These are phyloP conservation scores for Syncephalis fuscata DNA, from an alignment of 371 early-diverging fungal species.

Conservation along the genomic window DNA sequence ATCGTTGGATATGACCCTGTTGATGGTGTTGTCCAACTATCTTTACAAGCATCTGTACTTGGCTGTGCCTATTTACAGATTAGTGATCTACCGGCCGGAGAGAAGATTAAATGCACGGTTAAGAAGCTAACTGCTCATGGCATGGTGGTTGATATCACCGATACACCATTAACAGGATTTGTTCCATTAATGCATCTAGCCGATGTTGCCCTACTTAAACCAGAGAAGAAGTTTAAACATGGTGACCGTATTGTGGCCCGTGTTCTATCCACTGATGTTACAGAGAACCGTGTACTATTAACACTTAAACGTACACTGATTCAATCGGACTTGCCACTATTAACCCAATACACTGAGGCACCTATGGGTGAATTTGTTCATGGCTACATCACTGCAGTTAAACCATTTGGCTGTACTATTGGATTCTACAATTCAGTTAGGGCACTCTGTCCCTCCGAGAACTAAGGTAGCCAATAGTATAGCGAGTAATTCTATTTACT, in stretches of 20 bases:
- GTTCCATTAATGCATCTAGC: slow-evolving; percentile 56
- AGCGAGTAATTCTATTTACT: no score
- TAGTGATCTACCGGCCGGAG: slow-evolving; percentile 52
- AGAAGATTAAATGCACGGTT: slow-evolving; percentile 34
- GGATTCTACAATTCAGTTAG: slow-evolving; percentile 54
- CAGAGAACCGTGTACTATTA: slow-evolving; percentile 32
- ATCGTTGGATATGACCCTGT: slow-evolving; percentile 62
- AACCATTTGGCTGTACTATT: slow-evolving; percentile 51
- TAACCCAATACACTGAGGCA: slow-evolving; percentile 34
- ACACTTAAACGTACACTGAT: slow-evolving; percentile 72
- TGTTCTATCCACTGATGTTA: slow-evolving; percentile 40
- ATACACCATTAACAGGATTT: slow-evolving; percentile 40
- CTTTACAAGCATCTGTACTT: slow-evolving; percentile 51
- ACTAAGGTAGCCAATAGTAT: slow-evolving; percentile 9
- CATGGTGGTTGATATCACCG: slow-evolving; percentile 42
- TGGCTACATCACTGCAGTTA: slow-evolving; percentile 43
- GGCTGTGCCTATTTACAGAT: slow-evolving; percentile 45
- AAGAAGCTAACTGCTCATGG: slow-evolving; percentile 30
- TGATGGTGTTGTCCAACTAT: slow-evolving; percentile 49
- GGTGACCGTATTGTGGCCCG: slow-evolving; percentile 49
- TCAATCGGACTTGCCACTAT: slow-evolving; percentile 40
- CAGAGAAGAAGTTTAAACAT: slow-evolving; percentile 59
- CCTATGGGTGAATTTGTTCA: slow-evolving; percentile 36
- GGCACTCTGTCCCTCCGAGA: slow-evolving; percentile 53
- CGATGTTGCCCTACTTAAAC: slow-evolving; percentile 52